Conservation (phyloP, 345 rosid species). For the Leavenworthia alabamica region DNA sequence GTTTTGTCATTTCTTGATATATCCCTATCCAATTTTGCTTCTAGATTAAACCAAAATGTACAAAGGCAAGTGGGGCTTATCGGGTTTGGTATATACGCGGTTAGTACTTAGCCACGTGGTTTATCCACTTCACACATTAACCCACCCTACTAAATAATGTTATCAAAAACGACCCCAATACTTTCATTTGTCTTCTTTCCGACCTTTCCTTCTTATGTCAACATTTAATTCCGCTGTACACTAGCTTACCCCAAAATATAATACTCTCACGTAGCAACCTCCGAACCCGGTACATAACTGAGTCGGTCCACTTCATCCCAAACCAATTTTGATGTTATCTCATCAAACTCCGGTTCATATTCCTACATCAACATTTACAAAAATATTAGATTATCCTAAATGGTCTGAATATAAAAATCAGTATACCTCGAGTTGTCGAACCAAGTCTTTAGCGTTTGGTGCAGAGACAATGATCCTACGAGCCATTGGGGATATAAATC, state of each 20-base stretch:
- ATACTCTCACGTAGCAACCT: conserved; percentile 43
- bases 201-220: conserved; percentile 13
- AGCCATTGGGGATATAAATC: conserved; percentile 73
- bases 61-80: conserved; percentile 9
- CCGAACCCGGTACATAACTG: conserved; percentile 48
- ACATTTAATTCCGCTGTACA: conserved; percentile 21
- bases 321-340: conserved; percentile 63
- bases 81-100: conserved; percentile 11
- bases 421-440: conserved; percentile 83
- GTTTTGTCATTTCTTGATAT: conserved; percentile 8
- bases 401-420: neutral
- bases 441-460: conserved; percentile 69
- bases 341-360: conserved; percentile 69
- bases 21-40: neutral
- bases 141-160: conserved; percentile 20
- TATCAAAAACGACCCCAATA: conserved; percentile 11
- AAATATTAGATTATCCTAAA: neutral
- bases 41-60: conserved; percentile 8
- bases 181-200: conserved; percentile 11
- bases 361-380: conserved; percentile 38
- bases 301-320: conserved; percentile 83
- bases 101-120: conserved; percentile 22
- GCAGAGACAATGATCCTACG: conserved; percentile 87
- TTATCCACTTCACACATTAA: conserved; percentile 7
- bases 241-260: neutral